Base-by-base conservation (phyloP, 2,329 filamentous ascomycete genomes). In the Aspergillus fischeri region DNA sequence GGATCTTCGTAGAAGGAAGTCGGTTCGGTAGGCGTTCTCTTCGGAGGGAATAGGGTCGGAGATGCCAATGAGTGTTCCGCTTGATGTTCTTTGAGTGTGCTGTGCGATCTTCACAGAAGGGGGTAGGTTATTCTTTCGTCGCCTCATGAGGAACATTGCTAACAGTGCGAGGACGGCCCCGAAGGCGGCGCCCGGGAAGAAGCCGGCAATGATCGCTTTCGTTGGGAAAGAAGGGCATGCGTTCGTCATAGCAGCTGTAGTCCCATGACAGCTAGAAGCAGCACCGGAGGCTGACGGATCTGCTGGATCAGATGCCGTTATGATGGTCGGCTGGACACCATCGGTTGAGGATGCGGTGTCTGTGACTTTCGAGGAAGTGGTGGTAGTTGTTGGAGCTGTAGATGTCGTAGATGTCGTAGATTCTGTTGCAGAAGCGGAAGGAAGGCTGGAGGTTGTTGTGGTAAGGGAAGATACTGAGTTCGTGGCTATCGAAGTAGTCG, bases 111-210 rank as follows among this genome's bases (percentile, higher is more conserved):
- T 74, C 4, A 60, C 54, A 3, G 57, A 51, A 3, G 58, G 52
- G 11, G 63, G 59, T 7, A 35, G 52, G 28, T 66, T 65, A 4
- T 58, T 59, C 41, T 64, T 59, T 52, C 62, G 57, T 42, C 70
- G 68, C 51, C 75, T 69, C 53, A 76, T 62, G 61, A 71, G 76
- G 54, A 72, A 68, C 41, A 72, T 64, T 55, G 86, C 69, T 72
- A 79, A 62, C 80, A 84, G 38, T 83, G 83, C 66, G 75, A 79
- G 38, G 77, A 87, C 49, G 73, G 73, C 70, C 6, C 78, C 78
- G 28, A 74, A 68, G n/a, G 78, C 53, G 17, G 76, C 64, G 5
- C 78, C 78, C 3, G 78, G 75, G 62, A 80, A 78, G 65, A 80
- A 78, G 20, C 78, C 78, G 8, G 74, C 77, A 32, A 73, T 56